These are phyloP conservation scores for Marchantia paleacea DNA, from an alignment of 225 moss, liverwort and hornwort species.

Conservation along the genomic window DNA sequence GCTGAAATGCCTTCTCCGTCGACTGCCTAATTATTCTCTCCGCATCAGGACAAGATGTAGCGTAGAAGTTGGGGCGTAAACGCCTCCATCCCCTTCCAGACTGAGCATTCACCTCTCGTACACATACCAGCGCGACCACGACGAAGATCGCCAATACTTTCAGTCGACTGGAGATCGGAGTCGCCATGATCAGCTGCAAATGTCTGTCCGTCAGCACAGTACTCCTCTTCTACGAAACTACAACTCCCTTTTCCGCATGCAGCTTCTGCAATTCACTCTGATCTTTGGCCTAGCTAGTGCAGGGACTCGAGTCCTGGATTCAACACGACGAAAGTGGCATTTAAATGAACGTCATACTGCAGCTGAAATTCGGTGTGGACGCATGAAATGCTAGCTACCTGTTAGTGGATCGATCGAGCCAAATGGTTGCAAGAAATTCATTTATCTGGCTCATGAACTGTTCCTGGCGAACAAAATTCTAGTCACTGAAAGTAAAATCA, in stretches of 20 bases:
- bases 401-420: too few relatives aligned
- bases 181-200: background rate
- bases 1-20: background rate
- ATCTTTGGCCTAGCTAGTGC: background rate
- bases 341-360: background rate
- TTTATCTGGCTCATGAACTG: too few relatives aligned
- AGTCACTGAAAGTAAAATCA: too few relatives aligned
- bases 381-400: background rate
- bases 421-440: too few relatives aligned
- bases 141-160: conserved; percentile 1
- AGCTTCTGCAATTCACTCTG: background rate
- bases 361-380: background rate
- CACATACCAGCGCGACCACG: background rate
- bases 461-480: too few relatives aligned
- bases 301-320: background rate
- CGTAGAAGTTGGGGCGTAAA: background rate
- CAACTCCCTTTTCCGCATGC: background rate
- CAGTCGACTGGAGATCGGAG: background rate
- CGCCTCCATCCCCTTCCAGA: background rate
- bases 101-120: background rate
- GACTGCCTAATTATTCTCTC: background rate
- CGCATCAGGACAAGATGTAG: background rate
- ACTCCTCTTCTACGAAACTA: background rate
- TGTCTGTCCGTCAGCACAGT: too few relatives aligned
- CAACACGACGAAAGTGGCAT: too few relatives aligned